Conservation (phyloP, 179 eudicot genomes). For the Beta macrorhiza region DNA sequence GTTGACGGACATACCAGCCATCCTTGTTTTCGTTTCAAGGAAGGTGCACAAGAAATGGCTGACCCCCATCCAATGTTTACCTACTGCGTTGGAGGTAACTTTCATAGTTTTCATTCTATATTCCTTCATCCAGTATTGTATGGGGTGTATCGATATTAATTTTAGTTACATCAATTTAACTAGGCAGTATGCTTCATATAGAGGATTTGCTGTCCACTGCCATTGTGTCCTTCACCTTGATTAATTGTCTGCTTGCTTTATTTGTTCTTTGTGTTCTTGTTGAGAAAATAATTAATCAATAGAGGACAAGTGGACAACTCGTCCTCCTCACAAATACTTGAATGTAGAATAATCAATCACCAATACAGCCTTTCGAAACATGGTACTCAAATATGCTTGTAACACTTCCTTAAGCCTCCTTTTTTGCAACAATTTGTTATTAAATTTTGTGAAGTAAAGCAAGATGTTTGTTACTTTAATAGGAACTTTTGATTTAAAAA, state of each 20-base stretch:
- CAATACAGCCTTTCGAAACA: background rate
- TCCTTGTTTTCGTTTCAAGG: constrained; percentile 88
- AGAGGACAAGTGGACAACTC: background rate
- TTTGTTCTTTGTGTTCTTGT: background rate
- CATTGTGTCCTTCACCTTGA: background rate
- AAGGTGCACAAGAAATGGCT: constrained; percentile 99
- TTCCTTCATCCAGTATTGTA: background rate
- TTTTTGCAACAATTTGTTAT: background rate
- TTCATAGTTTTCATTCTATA: background rate
- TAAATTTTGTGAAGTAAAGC: background rate
- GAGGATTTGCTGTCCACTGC: background rate
- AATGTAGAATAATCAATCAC: background rate
- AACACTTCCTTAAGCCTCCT: background rate
- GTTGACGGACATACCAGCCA: constrained; percentile 88
- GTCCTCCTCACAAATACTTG: too few relatives aligned
- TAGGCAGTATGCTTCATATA: background rate
- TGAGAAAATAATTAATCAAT: background rate
- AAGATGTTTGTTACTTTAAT: background rate
- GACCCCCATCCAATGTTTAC: constrained; percentile 80
- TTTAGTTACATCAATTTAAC: background rate
- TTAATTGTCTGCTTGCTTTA: background rate
- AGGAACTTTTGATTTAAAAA: background rate
- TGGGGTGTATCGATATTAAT: background rate
- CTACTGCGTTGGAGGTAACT: constrained; percentile 82
- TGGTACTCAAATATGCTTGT: background rate